A percentile compares a stretch with the other conserved stretches of the same genome.
Evolutionary conservation across 305 asterid species (phyloP).

Genomic region (Fraxinus xanthoxyloides): DNA sequence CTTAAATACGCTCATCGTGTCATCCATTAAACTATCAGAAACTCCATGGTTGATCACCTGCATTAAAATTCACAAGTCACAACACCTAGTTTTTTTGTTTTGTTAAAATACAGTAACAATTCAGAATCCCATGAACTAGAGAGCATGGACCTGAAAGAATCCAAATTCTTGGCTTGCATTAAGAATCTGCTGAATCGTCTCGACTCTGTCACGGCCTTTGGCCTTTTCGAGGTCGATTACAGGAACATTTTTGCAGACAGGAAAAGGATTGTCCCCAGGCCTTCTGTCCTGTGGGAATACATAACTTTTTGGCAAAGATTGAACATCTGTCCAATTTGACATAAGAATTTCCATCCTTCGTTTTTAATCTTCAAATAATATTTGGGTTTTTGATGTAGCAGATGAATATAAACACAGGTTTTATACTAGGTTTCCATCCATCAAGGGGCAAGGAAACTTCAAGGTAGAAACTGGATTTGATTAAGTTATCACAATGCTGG

Average conservation of each 20-base stretch:
- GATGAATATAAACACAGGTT: not conserved
- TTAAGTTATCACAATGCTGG: not conserved
- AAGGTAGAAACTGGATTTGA: not conserved
- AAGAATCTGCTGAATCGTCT: conserved; percentile 31
- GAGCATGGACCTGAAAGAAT: conserved; percentile 42
- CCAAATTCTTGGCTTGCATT: conserved; percentile 50
- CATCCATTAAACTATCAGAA: conserved; percentile 38
- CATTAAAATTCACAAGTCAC: not conserved
- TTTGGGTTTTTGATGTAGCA: not conserved
- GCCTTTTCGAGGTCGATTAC: conserved; percentile 33
- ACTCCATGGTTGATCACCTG: conserved; percentile 69
- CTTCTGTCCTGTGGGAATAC: conserved; percentile 49
- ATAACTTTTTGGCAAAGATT: conserved; percentile 45
- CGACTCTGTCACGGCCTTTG: conserved; percentile 21
- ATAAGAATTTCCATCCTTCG: conserved; percentile 35
- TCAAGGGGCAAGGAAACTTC: not conserved
- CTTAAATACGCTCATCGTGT: conserved; percentile 38
- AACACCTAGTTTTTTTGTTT: not conserved
- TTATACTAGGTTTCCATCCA: not conserved
- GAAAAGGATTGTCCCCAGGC: conserved; percentile 34
- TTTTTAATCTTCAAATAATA: not conserved
- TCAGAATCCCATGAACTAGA: not conserved
- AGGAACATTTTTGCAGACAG: conserved; percentile 32
- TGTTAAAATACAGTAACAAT: not conserved
- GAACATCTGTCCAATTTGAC: conserved; percentile 46